Percentiles rank a stretch among this genome's conserved stretches.
Evolutionary conservation across 345 rosid genomes (phyloP).

Genomic region (Punica granatum): DNA sequence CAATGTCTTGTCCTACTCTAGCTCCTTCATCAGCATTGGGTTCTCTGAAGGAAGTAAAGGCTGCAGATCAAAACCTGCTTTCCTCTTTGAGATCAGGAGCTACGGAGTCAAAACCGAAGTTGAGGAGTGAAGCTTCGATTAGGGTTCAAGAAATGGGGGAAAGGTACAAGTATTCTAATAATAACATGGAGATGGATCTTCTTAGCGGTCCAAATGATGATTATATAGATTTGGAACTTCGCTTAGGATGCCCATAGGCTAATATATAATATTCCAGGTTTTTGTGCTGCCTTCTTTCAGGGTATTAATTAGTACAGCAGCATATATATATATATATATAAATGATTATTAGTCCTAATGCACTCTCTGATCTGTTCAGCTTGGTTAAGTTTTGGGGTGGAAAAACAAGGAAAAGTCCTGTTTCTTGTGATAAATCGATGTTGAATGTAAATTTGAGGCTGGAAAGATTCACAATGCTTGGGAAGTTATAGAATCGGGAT

Average conservation of each 20-base stretch:
- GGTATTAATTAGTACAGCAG: background rate
- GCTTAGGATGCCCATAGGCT: slow-evolving; percentile 58
- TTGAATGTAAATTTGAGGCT: no score
- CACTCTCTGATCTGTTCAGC: background rate
- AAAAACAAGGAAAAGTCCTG: no score
- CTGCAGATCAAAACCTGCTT: background rate
- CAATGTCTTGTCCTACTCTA: slow-evolving; percentile 12
- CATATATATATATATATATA: background rate
- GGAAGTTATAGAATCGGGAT: no score
- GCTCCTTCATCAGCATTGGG: background rate
- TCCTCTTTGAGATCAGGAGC: background rate
- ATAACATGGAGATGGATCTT: slow-evolving; percentile 49
- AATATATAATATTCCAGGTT: background rate
- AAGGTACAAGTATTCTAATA: background rate
- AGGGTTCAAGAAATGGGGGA: background rate
- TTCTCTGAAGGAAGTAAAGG: background rate
- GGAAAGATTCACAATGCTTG: no score
- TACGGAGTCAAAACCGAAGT: background rate
- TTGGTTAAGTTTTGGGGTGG: background rate
- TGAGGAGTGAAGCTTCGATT: background rate
- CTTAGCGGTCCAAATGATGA: slow-evolving; percentile 31
- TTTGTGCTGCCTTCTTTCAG: background rate
- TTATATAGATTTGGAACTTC: slow-evolving; percentile 89
- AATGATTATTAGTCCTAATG: background rate
- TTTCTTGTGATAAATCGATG: no score